phyloP scores from a whole-genome alignment of 2,329 filamentous ascomycete species.

The Pestalotiopsis sp. region DNA sequence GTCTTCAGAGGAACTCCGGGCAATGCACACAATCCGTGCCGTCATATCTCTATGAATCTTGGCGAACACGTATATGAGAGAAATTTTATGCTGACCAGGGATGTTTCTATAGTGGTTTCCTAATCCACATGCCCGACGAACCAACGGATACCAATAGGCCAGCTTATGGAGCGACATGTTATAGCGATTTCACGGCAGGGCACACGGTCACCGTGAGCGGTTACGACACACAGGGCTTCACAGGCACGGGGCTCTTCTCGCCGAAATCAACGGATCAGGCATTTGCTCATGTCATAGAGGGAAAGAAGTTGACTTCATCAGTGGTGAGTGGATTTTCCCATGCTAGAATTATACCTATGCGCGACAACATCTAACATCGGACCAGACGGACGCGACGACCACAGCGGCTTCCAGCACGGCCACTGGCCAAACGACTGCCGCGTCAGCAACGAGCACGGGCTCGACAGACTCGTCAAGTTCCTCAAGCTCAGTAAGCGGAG shows the following conservation, averaged over 20 bases:
- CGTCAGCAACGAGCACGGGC: not conserved
- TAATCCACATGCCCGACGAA: slow-evolving; percentile 9
- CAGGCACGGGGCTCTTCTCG: slow-evolving; percentile 11
- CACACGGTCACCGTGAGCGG: slow-evolving; percentile 16
- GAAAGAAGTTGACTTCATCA: slow-evolving; percentile 16
- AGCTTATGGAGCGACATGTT: slow-evolving; percentile 26
- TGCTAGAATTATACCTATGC: not conserved
- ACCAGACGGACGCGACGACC: not conserved
- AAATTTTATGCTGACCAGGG: not conserved
- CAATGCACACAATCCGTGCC: too few relatives aligned
- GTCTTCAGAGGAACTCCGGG: not conserved
- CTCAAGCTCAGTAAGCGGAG: slow-evolving; percentile 14
- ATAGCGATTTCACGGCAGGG: slow-evolving; percentile 20
- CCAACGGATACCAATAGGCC: slow-evolving; percentile 22
- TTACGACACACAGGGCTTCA: slow-evolving; percentile 15
- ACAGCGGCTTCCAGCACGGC: not conserved
- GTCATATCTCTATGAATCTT: too few relatives aligned
- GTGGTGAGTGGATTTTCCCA: not conserved
- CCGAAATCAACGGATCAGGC: slow-evolving; percentile 17
- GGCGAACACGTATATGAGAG: not conserved
- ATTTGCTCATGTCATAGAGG: slow-evolving; percentile 26
- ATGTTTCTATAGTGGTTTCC: not conserved
- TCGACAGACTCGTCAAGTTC: not conserved
- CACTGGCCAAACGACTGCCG: not conserved
- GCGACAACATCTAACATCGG: not conserved